Base-by-base conservation (phyloP, 2,329 filamentous ascomycete genomes). In the Aspergillus piperis region DNA sequence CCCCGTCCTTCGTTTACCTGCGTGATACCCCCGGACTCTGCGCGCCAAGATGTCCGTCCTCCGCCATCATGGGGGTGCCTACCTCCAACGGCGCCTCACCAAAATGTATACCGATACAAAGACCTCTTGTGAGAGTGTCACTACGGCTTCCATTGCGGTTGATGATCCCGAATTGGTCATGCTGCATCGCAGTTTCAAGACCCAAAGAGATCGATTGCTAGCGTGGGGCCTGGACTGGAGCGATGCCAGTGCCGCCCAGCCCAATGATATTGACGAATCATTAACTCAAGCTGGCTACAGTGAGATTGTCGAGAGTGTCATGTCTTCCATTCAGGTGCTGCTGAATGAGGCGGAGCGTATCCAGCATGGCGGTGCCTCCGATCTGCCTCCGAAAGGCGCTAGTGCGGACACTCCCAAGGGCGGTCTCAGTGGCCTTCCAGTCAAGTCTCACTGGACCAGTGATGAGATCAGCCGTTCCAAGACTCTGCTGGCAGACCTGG, bases 201-300 rank as follows among this genome's bases (percentile, higher is more conserved):
- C 86, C 57, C 86, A 89, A 69, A 86, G 86, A 69, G 85, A 88
- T 71, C 78, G 86, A 19, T 76, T 88, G 51, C 80, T 88, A 42
- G 83, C 86, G 32, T 89, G 86, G 86, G 86, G 86, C 50, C 75
- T 88, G 60, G 84, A 88, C 70, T 89, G 86, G 86, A 86, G 82
- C 72, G 86, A 88, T 70, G 85, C 83, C 61, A 83, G 81, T 66
- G 83, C 82, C 62, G 80, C 79, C 15, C 76, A 81, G 55, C 81
- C 84, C 60, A 84, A 82, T 66, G 82, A 86, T 72, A 88, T 88
- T 66, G 86, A 88, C 69, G 85, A 86, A 66, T 84, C 83, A 17
- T 77, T 88, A 17, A 85, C 84, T 54, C 81, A 84, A 62, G 86
- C 86, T 32, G 86, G 86, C 17, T 79, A 88, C 62, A 86, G 85